Base-by-base conservation (phyloP, 352 stramenopile genomes). In the Globisporangium spinosum region DNA sequence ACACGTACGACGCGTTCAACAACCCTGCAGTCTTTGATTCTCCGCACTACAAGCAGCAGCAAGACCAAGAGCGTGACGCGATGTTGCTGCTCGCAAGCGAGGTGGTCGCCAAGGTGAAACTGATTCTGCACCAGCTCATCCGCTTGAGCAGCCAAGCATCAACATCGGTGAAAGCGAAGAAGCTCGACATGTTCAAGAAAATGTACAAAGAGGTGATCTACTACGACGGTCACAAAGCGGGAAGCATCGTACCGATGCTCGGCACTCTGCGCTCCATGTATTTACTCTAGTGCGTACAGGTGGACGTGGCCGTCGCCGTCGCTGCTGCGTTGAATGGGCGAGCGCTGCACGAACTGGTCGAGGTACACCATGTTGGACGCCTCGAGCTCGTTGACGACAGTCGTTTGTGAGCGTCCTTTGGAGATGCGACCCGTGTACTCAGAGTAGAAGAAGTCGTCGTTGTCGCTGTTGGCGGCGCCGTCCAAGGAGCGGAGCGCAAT, bases 191-290 rank as follows among this genome's bases (percentile, higher is more conserved):
- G 64, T 95, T 91, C 70, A 95, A 95, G 76, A 73, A 77, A 32
- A 93, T 95, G 87, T 95, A 95, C 78, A 90, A 90, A 54, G 82
- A 93, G 62, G 79, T 89, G 43, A 89, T 95, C 56, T 93, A 93
- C 69, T 90, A 84, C 35, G 79, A 86, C 58, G 77, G 74, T 38
- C 80, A 75, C 23, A 70, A 73, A 20, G 63, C 56, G 2, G 40
- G 70, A n/a, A 81, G 72, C 45, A 78, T 89, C 43, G 71, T 80
- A 10, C 70, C 75, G 0, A 82, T 89, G 34, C 60, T 94, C 25
- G 77, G 70, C 2, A 90, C 75, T 1, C 64, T 94, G 15, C 80
- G 84, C 4, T 70, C 71, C 7, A 88, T 90, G 68, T 91, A 92
- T 47, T 64, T 67, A 79, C 63, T 89, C 70, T 78, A 89, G 58